Evolutionary conservation across 805 yeast genomes (phyloP).

Genomic region (Cyberlindnera galapagoensis): DNA sequence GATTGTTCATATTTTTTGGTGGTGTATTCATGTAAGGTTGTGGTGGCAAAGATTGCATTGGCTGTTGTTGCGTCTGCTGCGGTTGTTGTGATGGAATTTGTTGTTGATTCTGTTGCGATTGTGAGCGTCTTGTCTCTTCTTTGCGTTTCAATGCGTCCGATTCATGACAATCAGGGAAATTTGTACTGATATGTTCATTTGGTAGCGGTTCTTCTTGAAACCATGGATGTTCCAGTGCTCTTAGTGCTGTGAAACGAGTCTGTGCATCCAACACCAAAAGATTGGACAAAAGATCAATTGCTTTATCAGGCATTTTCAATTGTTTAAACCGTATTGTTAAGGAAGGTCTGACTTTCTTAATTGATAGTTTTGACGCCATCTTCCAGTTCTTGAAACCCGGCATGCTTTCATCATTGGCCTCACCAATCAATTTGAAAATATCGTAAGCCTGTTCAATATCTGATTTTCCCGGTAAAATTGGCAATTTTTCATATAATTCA

Average conservation of each 20-base stretch:
- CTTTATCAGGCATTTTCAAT: conserved; percentile 29
- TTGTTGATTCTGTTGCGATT: conserved; percentile 1
- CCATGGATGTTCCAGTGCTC: conserved; percentile 66
- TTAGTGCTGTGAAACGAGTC: conserved; percentile 69
- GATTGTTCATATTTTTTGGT: too few relatives aligned
- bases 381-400: conserved; percentile 30
- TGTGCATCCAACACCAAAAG: conserved; percentile 66
- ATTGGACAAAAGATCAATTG: conserved; percentile 51
- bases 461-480: conserved; percentile 78
- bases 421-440: conserved; percentile 77
- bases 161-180: conserved; percentile 83
- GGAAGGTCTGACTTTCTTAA: conserved; percentile 26
- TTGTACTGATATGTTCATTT: conserved; percentile 38
- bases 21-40: too few relatives aligned
- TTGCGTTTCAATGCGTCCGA: conserved; percentile 50
- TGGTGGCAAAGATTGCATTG: too few relatives aligned
- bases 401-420: conserved; percentile 46
- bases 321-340: conserved; percentile 43
- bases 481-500: conserved; percentile 75
- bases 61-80: conserved; percentile 1
- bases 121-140: conserved; percentile 2
- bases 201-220: conserved; percentile 63
- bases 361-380: conserved; percentile 4
- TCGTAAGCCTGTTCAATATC: conserved; percentile 84
- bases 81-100: not conserved